Conservation (phyloP, 2,329 filamentous ascomycete species). For the Penicillium sp. region DNA sequence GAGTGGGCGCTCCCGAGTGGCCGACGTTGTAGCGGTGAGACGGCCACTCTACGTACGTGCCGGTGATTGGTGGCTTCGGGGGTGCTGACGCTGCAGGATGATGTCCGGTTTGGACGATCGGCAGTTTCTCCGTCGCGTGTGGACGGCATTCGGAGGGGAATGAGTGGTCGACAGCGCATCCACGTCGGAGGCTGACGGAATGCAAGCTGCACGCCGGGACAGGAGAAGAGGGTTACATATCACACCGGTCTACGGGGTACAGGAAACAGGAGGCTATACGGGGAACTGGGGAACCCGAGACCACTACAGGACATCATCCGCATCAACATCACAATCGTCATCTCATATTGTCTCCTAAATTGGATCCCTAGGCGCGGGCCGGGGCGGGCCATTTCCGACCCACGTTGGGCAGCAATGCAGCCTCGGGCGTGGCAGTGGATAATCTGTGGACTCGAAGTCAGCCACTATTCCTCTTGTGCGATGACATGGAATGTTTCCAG, state of each 20-base stretch:
- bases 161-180: too few species aligned
- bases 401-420: conserved; percentile 39
- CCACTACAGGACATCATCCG: too few species aligned
- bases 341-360: background rate
- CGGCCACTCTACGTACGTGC: conserved; percentile 10
- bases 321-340: too few species aligned
- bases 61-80: conserved; percentile 20
- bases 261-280: too few species aligned
- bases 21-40: conserved; percentile 26
- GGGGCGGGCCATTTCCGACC: conserved; percentile 22
- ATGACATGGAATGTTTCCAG: conserved; percentile 4
- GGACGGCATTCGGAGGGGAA: conserved; percentile 14
- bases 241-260: too few species aligned
- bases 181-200: conserved; percentile 18
- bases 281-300: too few species aligned
- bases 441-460: conserved; percentile 15
- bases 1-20: conserved; percentile 20
- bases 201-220: conserved; percentile 2
- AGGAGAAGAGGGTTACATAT: background rate
- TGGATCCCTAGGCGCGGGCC: conserved; percentile 18
- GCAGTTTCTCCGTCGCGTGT: conserved; percentile 16
- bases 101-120: conserved; percentile 24
- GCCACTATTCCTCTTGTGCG: conserved; percentile 6
- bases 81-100: conserved; percentile 25
- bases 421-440: conserved; percentile 4